Base-by-base conservation (phyloP, 345 rosid species). In the Lepidium aucheri region DNA sequence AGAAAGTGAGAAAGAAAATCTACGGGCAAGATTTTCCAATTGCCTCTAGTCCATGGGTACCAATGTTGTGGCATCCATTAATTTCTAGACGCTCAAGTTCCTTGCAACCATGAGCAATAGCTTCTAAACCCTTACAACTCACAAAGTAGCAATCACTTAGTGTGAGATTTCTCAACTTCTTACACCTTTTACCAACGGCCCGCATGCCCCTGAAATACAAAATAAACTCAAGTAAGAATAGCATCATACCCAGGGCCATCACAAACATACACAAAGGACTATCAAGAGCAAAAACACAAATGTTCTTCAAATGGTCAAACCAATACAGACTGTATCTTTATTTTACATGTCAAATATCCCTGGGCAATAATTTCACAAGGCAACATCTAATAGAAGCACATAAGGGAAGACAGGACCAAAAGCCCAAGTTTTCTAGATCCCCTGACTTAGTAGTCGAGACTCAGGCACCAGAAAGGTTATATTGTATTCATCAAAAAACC, bases 21-120 rank as follows among this genome's bases (percentile, higher is more conserved):
- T 83, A 92, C 98, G 38, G 63, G 91, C 98, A 92, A 64, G 77
- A 86, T 81, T 38, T 80, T 78, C 98, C 96, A 62, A 92, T 70
- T 55, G 93, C 84, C 80, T 80, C 93, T 70, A 92, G 46, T 66
- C 98, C 98, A 33, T 61, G 22, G 26, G 96, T 87, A 53, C 96
- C 95, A 59, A 92, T 87, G 73, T 83, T 82, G 78, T 87, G 95
- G 77, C 98, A 89, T 52, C 98, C 98, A 80, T 89, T 92, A 51
- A 92, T 78, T 73, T 92, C 95, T 65, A 92, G 85, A 81, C 86
- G 91, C 10, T 82, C 78, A 68, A 92, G 90, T 62, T 82, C 89
- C 69, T 70, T 78, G 79, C 96, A 92, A 55, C 93, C 93, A 14
- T 60, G 43, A 47, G 98, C 95, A 70, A 92, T 76, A 60, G 89